Evolutionary conservation across 1,284 basidiomycete genomes (phyloP), one percentile per base, ranked within the genome.

Genomic region (Irpex lacteus): DNA sequence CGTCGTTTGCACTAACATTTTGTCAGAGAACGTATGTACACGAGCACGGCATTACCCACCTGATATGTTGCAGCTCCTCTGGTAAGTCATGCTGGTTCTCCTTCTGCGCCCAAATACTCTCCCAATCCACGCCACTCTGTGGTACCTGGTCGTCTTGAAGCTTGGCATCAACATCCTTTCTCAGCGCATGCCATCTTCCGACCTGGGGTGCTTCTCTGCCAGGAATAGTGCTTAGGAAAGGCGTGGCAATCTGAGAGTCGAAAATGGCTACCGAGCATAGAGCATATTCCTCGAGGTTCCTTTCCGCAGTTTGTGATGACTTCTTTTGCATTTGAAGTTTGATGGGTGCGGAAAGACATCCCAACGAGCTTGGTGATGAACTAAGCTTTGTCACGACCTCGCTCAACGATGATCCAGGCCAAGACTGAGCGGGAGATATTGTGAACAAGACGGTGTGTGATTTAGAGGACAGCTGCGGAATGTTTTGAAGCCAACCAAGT

Each of bases 171-270:
- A 64, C 62, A 55, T 70, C 76, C 61, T 78, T 78, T 54, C 72
- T 62, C 65, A 84, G 81, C 19, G 86, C 80, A 70, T 88, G 85
- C 86, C 86, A 86, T 54, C 88, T 78, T 21, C 90, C 90, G 5
- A 92, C 89, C 67, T 89, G 86, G 1, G 81, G 74, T n/a, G 81
- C 76, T 32, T 76, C 74, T 54, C 76, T 76, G 7, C 50, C 89
- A 0, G 83, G 81, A 59, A 91, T 82, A 0, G 79, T 81, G 4
- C 89, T 91, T 19, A 82, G 78, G 67, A 91, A 91, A 0, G 81
- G 74, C 1, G 78, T 74, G 26, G 78, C 77, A 8, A 69, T 59
- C 0, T 67, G 62, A 0, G 75, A 71, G 52, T 84, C 78, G 69
- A 86, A 81, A 56, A 83, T 64, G 50, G 82, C 79, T 49, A 90